phyloP scores from a whole-genome alignment of 2,329 filamentous ascomycete species.

The Metarhizium rileyi region DNA sequence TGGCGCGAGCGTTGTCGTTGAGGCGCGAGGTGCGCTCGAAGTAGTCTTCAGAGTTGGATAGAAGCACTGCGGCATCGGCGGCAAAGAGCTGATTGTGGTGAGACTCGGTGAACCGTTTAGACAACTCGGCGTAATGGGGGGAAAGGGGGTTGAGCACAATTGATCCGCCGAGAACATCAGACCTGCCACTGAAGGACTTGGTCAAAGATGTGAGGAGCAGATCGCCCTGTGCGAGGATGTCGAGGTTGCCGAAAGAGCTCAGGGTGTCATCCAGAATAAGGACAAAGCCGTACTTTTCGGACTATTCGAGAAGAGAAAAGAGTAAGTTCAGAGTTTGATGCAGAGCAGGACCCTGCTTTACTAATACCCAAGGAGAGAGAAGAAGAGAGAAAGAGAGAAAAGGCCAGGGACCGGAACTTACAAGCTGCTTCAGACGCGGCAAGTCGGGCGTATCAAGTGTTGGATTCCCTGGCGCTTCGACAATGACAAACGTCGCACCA shows the following conservation, averaged over 20 bases:
- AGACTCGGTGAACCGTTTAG: conserved; percentile 16
- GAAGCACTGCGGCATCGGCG: conserved; percentile 34
- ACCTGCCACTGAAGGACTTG: conserved; percentile 48
- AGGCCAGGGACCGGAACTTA: conserved; percentile 17
- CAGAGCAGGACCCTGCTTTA: neutral
- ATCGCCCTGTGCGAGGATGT: conserved; percentile 39
- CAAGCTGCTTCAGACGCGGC: conserved; percentile 25
- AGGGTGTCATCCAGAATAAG: conserved; percentile 40
- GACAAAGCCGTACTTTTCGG: conserved; percentile 34
- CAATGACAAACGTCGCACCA: conserved; percentile 34
- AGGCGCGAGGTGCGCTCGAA: conserved; percentile 27
- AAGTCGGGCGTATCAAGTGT: conserved; percentile 24
- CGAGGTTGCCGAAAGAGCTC: conserved; percentile 37
- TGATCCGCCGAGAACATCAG: conserved; percentile 45
- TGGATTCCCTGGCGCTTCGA: conserved; percentile 34
- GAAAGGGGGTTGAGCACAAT: conserved; percentile 38
- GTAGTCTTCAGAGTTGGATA: conserved; percentile 35
- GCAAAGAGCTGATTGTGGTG: conserved; percentile 36
- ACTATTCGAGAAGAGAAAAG: conserved; percentile 11
- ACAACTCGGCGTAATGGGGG: conserved; percentile 27
- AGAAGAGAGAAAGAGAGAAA: neutral
- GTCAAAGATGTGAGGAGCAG: conserved; percentile 43
- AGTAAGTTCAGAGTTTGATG: neutral
- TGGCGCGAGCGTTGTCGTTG: conserved; percentile 34
- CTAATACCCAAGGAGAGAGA: neutral